Evolutionary conservation across 331 rosid species (phyloP), one percentile per base, ranked within the genome.

Genomic region (Malus hybrid): DNA sequence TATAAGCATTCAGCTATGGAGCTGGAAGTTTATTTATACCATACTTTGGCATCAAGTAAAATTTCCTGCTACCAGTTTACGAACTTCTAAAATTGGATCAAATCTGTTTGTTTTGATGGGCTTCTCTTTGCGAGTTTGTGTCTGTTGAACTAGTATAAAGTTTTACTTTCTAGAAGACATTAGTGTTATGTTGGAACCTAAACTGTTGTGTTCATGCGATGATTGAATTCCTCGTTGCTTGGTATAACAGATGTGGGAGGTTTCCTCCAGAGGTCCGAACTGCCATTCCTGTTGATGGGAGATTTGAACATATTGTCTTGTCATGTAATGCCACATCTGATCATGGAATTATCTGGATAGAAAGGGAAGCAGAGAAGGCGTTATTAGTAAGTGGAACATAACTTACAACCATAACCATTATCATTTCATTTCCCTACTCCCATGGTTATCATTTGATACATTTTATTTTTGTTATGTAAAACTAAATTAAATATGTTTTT

Each of bases 271-370:
- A 92, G 79, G 89, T 94, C 68, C 89, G 97, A 81, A 92, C 99
- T 16, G 99, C 97, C 63, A 90, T 94, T 89, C 99, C 99, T 5
- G 99, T 94, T 73, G 99, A 94, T 20, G 99, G 96, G 81, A 90
- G 99, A 86, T 94, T 94, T 83, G 99, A 94, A 86, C 99, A 92
- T 82, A 94, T 94, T 62, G 99, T 94, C 78, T 82, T 94, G 89
- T 92, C 97, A 13, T 92, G 97, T 73, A 87, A 92, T 80, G 84
- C 97, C 50, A 90, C 96, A 15, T 60, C 97, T 6, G 99, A 94
- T 82, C 99, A 94, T 68, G 99, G 68, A 76, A 88, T 94, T 77
- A 39, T 94, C 69, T 94, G 99, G 97, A 94, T 94, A 63, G 97
- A 87, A 68, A 86, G 90, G 81, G 99, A 94, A 79, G 95, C 96